phyloP scores from a whole-genome alignment of 257 asterid genomes.

The Coffea canephora region DNA sequence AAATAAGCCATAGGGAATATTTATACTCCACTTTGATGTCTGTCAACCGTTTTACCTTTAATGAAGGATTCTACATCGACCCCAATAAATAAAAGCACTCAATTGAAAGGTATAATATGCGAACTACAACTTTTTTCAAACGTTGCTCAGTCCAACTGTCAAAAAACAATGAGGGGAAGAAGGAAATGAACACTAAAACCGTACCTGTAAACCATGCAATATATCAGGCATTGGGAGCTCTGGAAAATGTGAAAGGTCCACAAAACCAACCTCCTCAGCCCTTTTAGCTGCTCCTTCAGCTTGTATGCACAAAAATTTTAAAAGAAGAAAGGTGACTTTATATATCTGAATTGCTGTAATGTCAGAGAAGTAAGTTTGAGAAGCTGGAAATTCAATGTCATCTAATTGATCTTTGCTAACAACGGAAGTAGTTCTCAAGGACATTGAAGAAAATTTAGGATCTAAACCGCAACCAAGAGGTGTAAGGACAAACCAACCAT shows the following conservation, averaged over 20 bases:
- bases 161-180: not conserved
- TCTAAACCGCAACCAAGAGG: constrained; percentile 66
- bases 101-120: not conserved
- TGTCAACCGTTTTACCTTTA: not conserved
- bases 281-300: constrained; percentile 72
- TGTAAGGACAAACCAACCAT: constrained; percentile 91
- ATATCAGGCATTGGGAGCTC: constrained; percentile 98
- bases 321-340: constrained; percentile 64
- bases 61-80: not conserved
- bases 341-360: constrained; percentile 67
- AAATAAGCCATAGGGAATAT: not conserved
- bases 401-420: constrained; percentile 50
- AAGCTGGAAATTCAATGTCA: constrained; percentile 29
- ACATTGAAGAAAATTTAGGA: constrained; percentile 40
- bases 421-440: constrained; percentile 45
- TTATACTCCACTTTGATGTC: not conserved
- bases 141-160: too few species aligned
- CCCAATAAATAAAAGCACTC: not conserved
- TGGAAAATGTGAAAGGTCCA: constrained; percentile 81
- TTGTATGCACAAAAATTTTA: constrained; percentile 78
- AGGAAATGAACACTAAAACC: constrained; percentile 1
- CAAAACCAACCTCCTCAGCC: constrained; percentile 89
- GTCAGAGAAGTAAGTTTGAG: constrained; percentile 68
- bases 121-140: not conserved
- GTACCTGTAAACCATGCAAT: constrained; percentile 88